Evolutionary conservation across 31 red algal genomes (phyloP).

Genomic region (Asparagopsis taxiformis): DNA sequence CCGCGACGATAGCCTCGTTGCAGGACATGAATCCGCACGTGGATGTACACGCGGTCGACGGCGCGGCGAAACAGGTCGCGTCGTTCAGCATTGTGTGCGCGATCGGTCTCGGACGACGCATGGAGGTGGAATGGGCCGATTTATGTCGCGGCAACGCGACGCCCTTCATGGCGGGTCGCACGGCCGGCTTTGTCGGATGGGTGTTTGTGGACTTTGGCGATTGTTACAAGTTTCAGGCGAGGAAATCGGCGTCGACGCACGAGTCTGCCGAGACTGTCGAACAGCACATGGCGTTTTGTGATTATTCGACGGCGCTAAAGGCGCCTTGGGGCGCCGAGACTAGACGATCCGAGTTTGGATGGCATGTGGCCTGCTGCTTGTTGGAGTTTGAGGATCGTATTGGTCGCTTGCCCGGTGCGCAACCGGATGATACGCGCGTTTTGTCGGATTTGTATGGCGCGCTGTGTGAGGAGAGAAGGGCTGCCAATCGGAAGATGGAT

Average conservation of each 20-base stretch:
- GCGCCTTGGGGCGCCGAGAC: conserved; percentile 33
- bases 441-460: conserved; percentile 20
- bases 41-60: conserved; percentile 37
- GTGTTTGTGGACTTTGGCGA: conserved; percentile 63
- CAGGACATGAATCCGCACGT: conserved; percentile 74
- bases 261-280: conserved; percentile 1
- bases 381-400: conserved; percentile 41
- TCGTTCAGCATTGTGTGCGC: conserved; percentile 50
- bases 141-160: conserved; percentile 29
- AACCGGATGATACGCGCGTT: conserved; percentile 11
- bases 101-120: conserved; percentile 17
- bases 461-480: conserved; percentile 24
- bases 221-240: conserved; percentile 28
- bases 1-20: conserved; percentile 21
- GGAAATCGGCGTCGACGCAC: conserved; percentile 4
- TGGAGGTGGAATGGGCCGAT: conserved; percentile 30
- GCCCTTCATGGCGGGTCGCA: conserved; percentile 38
- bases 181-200: conserved; percentile 51
- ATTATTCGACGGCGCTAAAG: conserved; percentile 23
- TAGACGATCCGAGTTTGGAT: conserved; percentile 42
- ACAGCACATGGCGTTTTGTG: conserved; percentile 9
- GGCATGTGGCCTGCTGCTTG: conserved; percentile 45
- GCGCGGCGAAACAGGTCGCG: conserved; percentile 2
- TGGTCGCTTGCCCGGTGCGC: conserved; percentile 30
- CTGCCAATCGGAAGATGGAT: conserved; percentile 8